Evolutionary conservation across 345 rosid species (phyloP).

Genomic region (Aquilaria yunnanensis): DNA sequence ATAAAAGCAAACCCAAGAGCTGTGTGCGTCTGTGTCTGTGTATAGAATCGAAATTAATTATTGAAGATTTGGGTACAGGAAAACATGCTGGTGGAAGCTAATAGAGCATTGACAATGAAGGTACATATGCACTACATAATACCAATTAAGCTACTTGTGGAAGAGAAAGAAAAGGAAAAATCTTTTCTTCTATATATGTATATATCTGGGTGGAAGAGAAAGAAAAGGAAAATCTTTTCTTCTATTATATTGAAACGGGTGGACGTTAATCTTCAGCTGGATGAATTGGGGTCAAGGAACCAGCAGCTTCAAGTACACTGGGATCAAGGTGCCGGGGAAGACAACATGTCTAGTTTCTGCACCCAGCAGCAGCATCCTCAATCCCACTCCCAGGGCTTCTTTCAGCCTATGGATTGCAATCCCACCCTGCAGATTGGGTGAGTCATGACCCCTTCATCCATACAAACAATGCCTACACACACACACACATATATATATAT

Average conservation of each 20-base stretch:
- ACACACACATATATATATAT: too few species aligned
- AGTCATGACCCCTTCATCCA: neutral
- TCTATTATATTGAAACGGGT: neutral
- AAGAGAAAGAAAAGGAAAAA: too few species aligned
- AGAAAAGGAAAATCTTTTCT: too few species aligned
- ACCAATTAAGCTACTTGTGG: too few species aligned
- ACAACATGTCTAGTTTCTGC: constrained; percentile 41
- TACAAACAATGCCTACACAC: too few species aligned
- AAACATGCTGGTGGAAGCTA: constrained; percentile 76
- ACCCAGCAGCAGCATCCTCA: constrained; percentile 50
- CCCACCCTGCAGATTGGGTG: constrained; percentile 98
- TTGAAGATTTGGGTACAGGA: constrained; percentile 36
- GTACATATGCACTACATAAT: constrained; percentile 21
- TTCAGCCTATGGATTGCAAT: constrained; percentile 81
- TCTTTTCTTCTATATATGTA: too few species aligned
- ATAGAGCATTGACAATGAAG: constrained; percentile 78
- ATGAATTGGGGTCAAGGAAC: constrained; percentile 54
- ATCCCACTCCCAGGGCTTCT: constrained; percentile 16
- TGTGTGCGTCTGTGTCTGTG: too few species aligned
- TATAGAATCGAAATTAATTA: constrained; percentile 1
- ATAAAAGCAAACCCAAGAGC: neutral
- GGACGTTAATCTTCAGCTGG: constrained; percentile 39
- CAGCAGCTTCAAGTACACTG: constrained; percentile 53
- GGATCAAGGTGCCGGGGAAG: constrained; percentile 58
- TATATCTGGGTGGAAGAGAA: too few species aligned